Conservation (phyloP, 2,329 filamentous ascomycete species). For the Alternaria sp. region DNA sequence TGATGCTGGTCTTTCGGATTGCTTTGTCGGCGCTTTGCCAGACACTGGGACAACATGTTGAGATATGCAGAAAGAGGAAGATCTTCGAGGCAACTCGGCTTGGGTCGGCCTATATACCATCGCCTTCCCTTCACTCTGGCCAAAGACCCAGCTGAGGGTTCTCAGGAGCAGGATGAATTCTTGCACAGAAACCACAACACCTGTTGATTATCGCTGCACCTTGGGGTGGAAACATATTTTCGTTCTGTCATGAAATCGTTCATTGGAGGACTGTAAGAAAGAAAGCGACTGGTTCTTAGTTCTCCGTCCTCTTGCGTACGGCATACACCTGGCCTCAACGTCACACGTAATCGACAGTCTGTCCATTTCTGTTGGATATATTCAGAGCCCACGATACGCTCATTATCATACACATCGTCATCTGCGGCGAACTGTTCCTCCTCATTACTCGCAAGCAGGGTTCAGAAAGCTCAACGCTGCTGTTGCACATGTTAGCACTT, state of each 20-base stretch:
- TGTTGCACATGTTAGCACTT: conserved; percentile 8
- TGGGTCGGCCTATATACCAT: neutral
- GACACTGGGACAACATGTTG: neutral
- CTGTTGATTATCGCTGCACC: neutral
- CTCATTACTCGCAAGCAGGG: conserved; percentile 9
- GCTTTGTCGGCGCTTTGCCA: neutral
- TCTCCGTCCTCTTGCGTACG: neutral
- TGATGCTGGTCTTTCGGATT: neutral
- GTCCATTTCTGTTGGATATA: neutral
- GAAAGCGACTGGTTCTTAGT: neutral
- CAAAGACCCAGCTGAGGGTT: neutral
- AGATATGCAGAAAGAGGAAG: neutral
- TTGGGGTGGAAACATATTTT: neutral
- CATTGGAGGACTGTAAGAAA: neutral
- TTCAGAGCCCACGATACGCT: neutral
- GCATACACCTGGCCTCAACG: neutral
- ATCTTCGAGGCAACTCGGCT: neutral
- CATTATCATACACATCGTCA: conserved; percentile 1
- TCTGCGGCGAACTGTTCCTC: neutral
- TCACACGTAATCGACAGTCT: neutral
- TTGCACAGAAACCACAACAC: neutral
- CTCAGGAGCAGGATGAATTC: neutral
- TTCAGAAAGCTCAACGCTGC: conserved; percentile 22
- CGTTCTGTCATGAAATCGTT: neutral
- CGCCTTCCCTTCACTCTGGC: neutral